phyloP scores from a whole-genome alignment of 192 early-diverging fungal genomes.

The Coemansia sp. region DNA sequence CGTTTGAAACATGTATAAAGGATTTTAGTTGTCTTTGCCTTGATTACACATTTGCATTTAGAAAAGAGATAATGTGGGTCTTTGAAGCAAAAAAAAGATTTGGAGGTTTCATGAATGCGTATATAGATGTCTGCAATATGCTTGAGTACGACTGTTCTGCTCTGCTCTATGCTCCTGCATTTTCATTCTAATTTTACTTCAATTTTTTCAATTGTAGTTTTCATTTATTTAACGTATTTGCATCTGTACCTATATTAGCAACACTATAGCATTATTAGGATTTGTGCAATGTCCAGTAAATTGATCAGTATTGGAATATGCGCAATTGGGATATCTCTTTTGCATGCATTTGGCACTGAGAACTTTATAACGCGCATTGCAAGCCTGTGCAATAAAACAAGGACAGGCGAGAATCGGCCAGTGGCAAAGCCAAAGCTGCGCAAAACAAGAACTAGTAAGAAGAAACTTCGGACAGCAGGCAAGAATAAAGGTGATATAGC shows the following conservation, averaged over 20 bases:
- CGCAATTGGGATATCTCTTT: background rate
- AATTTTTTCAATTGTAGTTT: background rate
- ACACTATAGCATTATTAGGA: too few relatives aligned
- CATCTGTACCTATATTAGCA: too few relatives aligned
- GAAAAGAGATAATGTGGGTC: background rate
- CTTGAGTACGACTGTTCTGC: background rate
- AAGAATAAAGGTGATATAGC: too few relatives aligned
- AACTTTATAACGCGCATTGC: too few relatives aligned
- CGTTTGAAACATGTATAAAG: background rate
- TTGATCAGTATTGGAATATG: background rate
- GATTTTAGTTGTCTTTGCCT: background rate
- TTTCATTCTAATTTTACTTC: constrained; percentile 1
- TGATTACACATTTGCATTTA: too few relatives aligned
- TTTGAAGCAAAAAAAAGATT: background rate
- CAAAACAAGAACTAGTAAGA: too few relatives aligned
- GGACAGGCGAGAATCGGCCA: background rate
- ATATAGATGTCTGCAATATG: background rate
- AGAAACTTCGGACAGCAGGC: too few relatives aligned
- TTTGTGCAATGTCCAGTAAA: background rate
- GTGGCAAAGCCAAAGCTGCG: too few relatives aligned
- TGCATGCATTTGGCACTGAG: background rate
- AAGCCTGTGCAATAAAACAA: too few relatives aligned
- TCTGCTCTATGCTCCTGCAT: background rate
- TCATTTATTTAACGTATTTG: background rate
- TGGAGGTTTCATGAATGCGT: background rate